Evolutionary conservation across 192 early-diverging fungal genomes (phyloP), one percentile per base, ranked within the genome.

Genomic region (Coemansia sp.): DNA sequence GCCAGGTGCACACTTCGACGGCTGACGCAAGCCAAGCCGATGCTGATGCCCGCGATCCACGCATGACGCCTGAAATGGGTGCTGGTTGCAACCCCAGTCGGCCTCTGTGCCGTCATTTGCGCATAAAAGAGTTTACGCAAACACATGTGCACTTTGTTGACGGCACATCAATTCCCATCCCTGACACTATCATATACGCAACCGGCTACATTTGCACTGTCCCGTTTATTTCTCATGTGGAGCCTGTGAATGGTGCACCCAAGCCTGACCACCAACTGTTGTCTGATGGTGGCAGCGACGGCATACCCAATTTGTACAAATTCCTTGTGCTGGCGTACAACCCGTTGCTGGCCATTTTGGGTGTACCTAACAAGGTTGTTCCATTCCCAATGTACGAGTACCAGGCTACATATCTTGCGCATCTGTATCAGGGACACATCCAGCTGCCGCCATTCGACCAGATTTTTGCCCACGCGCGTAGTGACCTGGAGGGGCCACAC

Each of bases 171-270:
- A 58, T 85, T 0, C 54, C 53, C 9, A 54, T 80, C 1, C 57
- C 83, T 0, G 85, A 89, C 57, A 37, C 35, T 9, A 70, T 92
- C 19, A 72, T 92, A 0, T 86, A 82, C 52, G 89, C 86, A 22
- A 92, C 90, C 0, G 90, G 90, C 0, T 92, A 89, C 61, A 58
- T 83, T 0, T 87, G 82, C 35, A 68, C 67, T 2, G 87, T 77
- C 64, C 89, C 89, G 24, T 92, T 91, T 59, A 48, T 88, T 1
- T 47, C 59, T 10, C 50, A 60, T 49, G 25, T 65, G 7, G 55
- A 32, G 35, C 32, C 32, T 35, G 32, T 17, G 17, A 19, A n/a
- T 17, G 17, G 48, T 4, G 17, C 17, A 8, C 48, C 7, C 48
- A 8, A 35, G 15, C 48, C 15, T 49, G 19, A 8, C 19, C 4